Evolutionary conservation across 2,329 filamentous ascomycete species (phyloP).

Genomic region (Microdochium trichocladiopsis): DNA sequence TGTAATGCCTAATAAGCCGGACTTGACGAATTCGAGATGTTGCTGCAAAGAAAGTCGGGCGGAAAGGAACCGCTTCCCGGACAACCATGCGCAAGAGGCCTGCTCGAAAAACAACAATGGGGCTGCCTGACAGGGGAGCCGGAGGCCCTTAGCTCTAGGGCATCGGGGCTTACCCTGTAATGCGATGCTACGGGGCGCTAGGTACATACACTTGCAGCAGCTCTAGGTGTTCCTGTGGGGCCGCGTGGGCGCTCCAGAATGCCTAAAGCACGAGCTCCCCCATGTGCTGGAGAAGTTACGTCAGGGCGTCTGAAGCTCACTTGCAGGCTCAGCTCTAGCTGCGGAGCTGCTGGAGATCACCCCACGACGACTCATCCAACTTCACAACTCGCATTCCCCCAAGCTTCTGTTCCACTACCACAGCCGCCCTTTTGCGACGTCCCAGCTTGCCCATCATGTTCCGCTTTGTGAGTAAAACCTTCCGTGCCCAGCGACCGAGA

Average conservation of each 20-base stretch:
- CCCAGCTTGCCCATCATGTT: constrained; percentile 29
- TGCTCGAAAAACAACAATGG: neutral
- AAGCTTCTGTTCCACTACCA: neutral
- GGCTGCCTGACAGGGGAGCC: neutral
- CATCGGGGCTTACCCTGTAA: neutral
- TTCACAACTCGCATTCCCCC: neutral
- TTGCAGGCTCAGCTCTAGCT: neutral
- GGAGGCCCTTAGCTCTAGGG: neutral
- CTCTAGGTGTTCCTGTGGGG: neutral
- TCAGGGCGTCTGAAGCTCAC: neutral
- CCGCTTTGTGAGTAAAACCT: constrained; percentile 31
- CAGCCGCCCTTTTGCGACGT: neutral
- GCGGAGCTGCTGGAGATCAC: neutral
- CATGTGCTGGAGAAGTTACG: neutral
- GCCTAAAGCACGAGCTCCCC: neutral
- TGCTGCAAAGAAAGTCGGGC: neutral
- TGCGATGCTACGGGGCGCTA: neutral
- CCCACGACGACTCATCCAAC: neutral
- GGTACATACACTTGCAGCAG: neutral
- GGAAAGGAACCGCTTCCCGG: neutral
- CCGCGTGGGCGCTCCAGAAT: neutral
- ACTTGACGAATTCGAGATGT: too few species aligned
- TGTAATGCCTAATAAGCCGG: too few species aligned
- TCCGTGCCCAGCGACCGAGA: neutral
- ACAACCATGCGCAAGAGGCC: neutral